Evolutionary conservation across 805 yeast genomes (phyloP).

Genomic region (Ogataea pignaliae): DNA sequence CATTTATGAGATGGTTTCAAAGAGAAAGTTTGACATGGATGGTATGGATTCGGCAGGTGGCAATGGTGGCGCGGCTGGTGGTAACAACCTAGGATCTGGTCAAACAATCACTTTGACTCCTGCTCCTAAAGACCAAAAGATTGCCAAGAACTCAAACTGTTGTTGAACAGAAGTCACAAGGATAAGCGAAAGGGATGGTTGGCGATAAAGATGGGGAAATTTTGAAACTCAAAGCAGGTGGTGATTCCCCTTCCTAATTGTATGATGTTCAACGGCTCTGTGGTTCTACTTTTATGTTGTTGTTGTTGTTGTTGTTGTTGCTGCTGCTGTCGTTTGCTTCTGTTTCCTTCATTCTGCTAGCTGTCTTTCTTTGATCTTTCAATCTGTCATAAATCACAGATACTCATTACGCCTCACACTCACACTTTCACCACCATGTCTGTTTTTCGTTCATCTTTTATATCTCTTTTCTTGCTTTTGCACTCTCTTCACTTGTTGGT

Average conservation of each 20-base stretch:
- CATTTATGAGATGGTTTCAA: constrained; percentile 90
- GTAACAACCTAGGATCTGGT: constrained; percentile 53
- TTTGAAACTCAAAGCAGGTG: too few species aligned
- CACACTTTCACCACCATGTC: not conserved
- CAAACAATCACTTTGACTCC: constrained; percentile 92
- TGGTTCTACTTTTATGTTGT: constrained; percentile 7
- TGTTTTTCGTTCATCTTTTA: not conserved
- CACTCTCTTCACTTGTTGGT: not conserved
- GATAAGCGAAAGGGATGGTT: too few species aligned
- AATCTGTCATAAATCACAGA: not conserved
- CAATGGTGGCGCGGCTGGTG: constrained; percentile 35
- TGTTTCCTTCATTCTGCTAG: not conserved
- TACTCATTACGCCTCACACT: too few species aligned
- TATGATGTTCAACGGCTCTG: too few species aligned
- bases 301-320: constrained; percentile 8
- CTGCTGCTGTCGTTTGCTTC: not conserved
- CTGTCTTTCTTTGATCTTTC: not conserved
- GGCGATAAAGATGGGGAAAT: too few species aligned
- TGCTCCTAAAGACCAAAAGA: constrained; percentile 75
- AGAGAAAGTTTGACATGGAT: constrained; percentile 86
- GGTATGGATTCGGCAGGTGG: constrained; percentile 43
- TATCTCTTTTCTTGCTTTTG: not conserved
- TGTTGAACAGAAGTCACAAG: constrained; percentile 38
- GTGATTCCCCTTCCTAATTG: too few species aligned
- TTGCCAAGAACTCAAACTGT: constrained; percentile 57